Base-by-base conservation (phyloP, 768 basidiomycete genomes). In the Calocybe cyanea region DNA sequence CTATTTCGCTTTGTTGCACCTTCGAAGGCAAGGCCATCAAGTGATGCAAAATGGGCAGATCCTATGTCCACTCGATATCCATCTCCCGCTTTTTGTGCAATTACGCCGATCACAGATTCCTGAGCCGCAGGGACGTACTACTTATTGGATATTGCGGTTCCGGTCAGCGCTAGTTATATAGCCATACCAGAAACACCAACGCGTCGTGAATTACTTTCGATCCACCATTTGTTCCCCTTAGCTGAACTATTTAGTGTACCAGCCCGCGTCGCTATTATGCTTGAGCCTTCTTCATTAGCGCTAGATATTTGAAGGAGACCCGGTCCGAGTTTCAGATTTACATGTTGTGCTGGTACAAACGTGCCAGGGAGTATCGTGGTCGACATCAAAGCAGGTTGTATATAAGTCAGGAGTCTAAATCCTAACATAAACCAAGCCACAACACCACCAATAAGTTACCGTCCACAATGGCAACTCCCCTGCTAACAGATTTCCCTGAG, bases 51-150 rank as follows among this genome's bases (percentile, higher is more conserved):
- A 58, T 96, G 92, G 4, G 93, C 87, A 20, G 84, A 75, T 2
- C 94, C 94, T 50, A 99, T 91, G 63, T 98, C 95, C 18, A 98
- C 92, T 36, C 93, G 80, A 73, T 83, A 99, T 5, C 85, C 87
- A 58, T 98, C 95, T 30, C 91, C 92, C 44, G 83, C 74, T 55
- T 86, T 83, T 48, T 84, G 88, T 5, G 76, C 73, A 41, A 99
- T 72, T 30, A 86, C 75, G 2, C 94, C 95, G 18, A 98, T 74
- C 1, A 98, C 92, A 8, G 86, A 81, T 61, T 98, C 95, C 53
- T 92, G 88, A 5, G 85, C 65, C 21, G 92, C 91, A 38, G 94
- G 92, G 25, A 92, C 77, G 67, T 98, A 98, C 94, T 97, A 40
- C 32, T 42, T 17, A 19, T 41, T 32, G 9, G 17, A 24, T 14